phyloP scores from a whole-genome alignment of 371 early-diverging fungal genomes.

The Choanephora cucurbitarum region DNA sequence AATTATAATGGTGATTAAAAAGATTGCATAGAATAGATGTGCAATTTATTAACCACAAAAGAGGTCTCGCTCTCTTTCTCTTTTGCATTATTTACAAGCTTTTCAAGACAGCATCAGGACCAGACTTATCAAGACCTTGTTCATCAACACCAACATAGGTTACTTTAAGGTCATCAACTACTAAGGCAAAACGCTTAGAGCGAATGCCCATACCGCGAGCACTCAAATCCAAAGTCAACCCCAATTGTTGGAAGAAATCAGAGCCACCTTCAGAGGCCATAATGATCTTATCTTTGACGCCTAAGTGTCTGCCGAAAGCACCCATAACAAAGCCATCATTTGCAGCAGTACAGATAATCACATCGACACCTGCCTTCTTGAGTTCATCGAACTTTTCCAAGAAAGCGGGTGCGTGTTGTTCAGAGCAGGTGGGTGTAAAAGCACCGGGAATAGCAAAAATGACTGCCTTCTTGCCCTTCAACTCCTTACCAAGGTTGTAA shows the following conservation, averaged over 20 bases:
- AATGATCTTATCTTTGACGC: slow-evolving; percentile 61
- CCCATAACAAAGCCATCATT: slow-evolving; percentile 74
- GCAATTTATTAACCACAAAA: too few species aligned
- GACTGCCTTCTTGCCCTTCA: slow-evolving; percentile 76
- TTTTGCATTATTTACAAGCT: slow-evolving; percentile 12
- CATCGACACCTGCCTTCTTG: slow-evolving; percentile 68
- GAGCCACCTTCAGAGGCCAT: slow-evolving; percentile 75
- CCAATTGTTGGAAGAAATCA: slow-evolving; percentile 63
- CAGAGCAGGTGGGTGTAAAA: slow-evolving; percentile 82
- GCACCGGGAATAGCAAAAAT: slow-evolving; percentile 84
- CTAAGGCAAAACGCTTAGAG: slow-evolving; percentile 71
- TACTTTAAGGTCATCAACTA: slow-evolving; percentile 72
- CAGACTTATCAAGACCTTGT: slow-evolving; percentile 32
- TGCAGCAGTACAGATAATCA: slow-evolving; percentile 60
- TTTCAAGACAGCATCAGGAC: slow-evolving; percentile 36
- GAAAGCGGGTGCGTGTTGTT: slow-evolving; percentile 73
- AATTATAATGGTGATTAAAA: too few species aligned
- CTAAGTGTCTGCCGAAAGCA: slow-evolving; percentile 67
- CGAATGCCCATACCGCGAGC: slow-evolving; percentile 39
- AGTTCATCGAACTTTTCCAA: slow-evolving; percentile 53
- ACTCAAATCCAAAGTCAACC: slow-evolving; percentile 61
- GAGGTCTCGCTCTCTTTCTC: too few species aligned
- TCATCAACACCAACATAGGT: slow-evolving; percentile 76
- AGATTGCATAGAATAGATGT: too few species aligned
- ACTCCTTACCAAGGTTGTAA: slow-evolving; percentile 55